These are phyloP conservation scores for Prunus persica DNA, from an alignment of 306 rosid genomes.

Conservation along the genomic window Prunus_persica_NCBIv2 NC_034015.1:10232501-10233000, in stretches of 20 bases:
- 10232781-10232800: neutral
- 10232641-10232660: neutral
- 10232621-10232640: neutral
- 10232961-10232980: constrained; percentile 86
- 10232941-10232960: constrained; percentile 86
- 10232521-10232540: neutral
- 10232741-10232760: neutral
- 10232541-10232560: neutral
- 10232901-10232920: constrained; percentile 95
- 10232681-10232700: neutral
- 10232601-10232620: neutral
- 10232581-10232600: neutral
- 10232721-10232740: neutral
- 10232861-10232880: constrained; percentile 91
- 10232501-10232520: neutral
- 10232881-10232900: constrained; percentile 99
- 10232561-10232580: neutral
- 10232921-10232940: constrained; percentile 87
- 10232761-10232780: neutral
- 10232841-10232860: constrained; percentile 51
- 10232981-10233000: constrained; percentile 78
- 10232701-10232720: neutral
- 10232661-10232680: neutral
- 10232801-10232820: neutral
- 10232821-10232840: neutral